phyloP scores from a whole-genome alignment of 1,139 yeast genomes.

The Casaregolazyma suthepensis region DNA sequence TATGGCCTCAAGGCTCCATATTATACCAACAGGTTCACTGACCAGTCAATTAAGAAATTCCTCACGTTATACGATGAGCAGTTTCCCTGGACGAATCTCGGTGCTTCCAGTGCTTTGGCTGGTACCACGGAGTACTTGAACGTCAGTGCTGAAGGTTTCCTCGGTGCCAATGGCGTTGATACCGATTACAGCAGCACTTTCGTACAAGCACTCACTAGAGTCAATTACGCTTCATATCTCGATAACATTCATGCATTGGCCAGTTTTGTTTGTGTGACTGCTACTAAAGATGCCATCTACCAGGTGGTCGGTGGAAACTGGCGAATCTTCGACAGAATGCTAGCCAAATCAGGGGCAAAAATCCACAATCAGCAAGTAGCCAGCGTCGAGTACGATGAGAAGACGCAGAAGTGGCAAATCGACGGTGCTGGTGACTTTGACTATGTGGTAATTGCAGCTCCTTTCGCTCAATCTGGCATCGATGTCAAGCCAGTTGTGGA shows the following conservation, averaged over 20 bases:
- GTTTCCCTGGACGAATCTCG: conserved; percentile 31
- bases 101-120: conserved; percentile 16
- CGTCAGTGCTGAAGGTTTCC: conserved; percentile 24
- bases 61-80: conserved; percentile 23
- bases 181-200: conserved; percentile 27
- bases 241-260: conserved; percentile 38
- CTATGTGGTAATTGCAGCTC: conserved; percentile 40
- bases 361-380: conserved; percentile 28
- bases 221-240: conserved; percentile 38
- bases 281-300: conserved; percentile 31
- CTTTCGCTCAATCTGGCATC: conserved; percentile 31
- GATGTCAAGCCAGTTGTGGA: conserved; percentile 10
- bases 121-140: conserved; percentile 23
- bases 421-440: conserved; percentile 30
- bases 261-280: conserved; percentile 33
- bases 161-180: conserved; percentile 25
- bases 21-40: conserved; percentile 19
- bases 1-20: conserved; percentile 29
- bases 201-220: conserved; percentile 38
- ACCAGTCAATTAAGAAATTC: conserved; percentile 21
- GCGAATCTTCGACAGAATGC: conserved; percentile 36
- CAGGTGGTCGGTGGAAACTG: conserved; percentile 40
- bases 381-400: conserved; percentile 13
- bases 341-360: conserved; percentile 34
- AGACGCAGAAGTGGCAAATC: conserved; percentile 16